Evolutionary conservation across 495 filamentous ascomycete genomes (phyloP).

Genomic region (Cladorrhinum samala): DNA sequence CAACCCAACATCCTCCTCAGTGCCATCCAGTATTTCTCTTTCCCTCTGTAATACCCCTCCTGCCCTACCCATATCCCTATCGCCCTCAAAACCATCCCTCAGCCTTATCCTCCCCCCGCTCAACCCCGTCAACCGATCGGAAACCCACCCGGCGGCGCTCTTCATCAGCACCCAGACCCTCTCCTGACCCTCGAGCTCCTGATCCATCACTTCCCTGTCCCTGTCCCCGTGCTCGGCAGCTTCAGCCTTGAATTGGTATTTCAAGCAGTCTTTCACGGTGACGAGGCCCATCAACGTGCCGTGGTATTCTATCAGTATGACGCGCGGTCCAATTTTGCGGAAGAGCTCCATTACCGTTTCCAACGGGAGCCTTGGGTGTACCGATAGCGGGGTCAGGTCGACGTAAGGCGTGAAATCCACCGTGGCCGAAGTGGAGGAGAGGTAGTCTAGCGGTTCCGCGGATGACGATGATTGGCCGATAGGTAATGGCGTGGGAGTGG

Average conservation of each 20-base stretch:
- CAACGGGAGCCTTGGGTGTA: constrained; percentile 84
- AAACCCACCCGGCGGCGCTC: constrained; percentile 50
- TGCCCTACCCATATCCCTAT: constrained; percentile 15
- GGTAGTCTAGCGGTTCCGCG: constrained; percentile 14
- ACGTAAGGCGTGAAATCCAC: constrained; percentile 86
- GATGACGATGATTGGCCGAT: not conserved
- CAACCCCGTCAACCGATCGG: constrained; percentile 41
- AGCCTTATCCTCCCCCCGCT: constrained; percentile 46
- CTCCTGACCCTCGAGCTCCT: constrained; percentile 51
- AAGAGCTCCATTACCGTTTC: constrained; percentile 99
- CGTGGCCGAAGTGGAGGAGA: constrained; percentile 42
- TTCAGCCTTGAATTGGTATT: constrained; percentile 96
- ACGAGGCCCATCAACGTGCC: constrained; percentile 79
- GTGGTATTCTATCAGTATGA: constrained; percentile 87
- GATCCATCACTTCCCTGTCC: constrained; percentile 19
- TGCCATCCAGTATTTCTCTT: constrained; percentile 56
- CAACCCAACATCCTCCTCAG: constrained; percentile 42
- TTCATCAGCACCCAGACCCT: constrained; percentile 62
- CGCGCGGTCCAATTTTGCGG: constrained; percentile 94
- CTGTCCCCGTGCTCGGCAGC: constrained; percentile 64
- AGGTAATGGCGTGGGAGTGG: constrained; percentile 34
- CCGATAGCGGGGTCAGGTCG: constrained; percentile 83
- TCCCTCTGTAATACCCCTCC: constrained; percentile 10
- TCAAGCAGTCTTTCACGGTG: constrained; percentile 94
- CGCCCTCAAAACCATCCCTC: constrained; percentile 28